Conservation (phyloP, 1,139 yeast genomes). For the Debaryomyces fabryi region DNA sequence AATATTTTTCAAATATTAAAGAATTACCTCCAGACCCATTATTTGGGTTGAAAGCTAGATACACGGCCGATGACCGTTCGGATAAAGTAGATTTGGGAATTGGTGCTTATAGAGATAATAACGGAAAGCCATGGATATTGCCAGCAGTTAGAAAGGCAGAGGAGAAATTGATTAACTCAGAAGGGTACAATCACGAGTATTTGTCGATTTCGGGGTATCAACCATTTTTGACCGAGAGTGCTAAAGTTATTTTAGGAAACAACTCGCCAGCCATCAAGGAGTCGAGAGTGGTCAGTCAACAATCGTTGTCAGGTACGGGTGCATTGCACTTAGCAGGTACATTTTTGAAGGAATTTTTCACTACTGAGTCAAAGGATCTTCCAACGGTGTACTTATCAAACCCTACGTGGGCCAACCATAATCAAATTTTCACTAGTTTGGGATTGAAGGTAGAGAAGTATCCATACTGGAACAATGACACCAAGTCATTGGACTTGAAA, state of each 20-base stretch:
- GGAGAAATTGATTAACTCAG: slow-evolving; percentile 45
- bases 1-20: slow-evolving; percentile 49
- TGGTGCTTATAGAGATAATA: slow-evolving; percentile 94
- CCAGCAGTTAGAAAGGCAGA: slow-evolving; percentile 86
- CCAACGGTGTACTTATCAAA: slow-evolving; percentile 72
- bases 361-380: slow-evolving; percentile 35
- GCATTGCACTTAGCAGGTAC: slow-evolving; percentile 87
- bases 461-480: slow-evolving; percentile 73
- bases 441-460: slow-evolving; percentile 68
- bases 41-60: slow-evolving; percentile 82
- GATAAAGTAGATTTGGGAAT: slow-evolving; percentile 89
- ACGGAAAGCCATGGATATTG: slow-evolving; percentile 91
- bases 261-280: slow-evolving; percentile 58
- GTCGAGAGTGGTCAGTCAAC: slow-evolving; percentile 69
- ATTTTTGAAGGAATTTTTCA: slow-evolving; percentile 63
- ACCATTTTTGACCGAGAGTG: slow-evolving; percentile 70
- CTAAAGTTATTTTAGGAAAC: slow-evolving; percentile 76
- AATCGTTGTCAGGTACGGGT: slow-evolving; percentile 94
- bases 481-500: slow-evolving; percentile 63
- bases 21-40: slow-evolving; percentile 77
- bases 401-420: slow-evolving; percentile 98
- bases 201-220: slow-evolving; percentile 80
- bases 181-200: slow-evolving; percentile 86
- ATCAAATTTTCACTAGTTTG: slow-evolving; percentile 70
- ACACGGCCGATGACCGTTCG: slow-evolving; percentile 59